Base-by-base conservation (phyloP, 2,329 filamentous ascomycete species). In the Fusarium nodosum region DNA sequence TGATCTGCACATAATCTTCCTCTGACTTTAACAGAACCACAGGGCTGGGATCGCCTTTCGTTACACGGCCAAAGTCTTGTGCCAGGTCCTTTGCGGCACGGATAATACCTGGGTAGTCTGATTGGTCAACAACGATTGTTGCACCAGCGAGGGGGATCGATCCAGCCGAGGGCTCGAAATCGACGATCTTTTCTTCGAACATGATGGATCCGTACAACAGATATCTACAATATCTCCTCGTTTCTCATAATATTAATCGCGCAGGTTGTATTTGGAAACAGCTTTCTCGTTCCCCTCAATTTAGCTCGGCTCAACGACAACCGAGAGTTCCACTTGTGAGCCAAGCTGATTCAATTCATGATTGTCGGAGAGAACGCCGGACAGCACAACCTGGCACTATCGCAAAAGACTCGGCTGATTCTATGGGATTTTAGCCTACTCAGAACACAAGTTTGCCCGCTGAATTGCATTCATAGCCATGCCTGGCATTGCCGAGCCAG, bases 21-120 rank as follows among this genome's bases (percentile, higher is more conserved):
- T 33, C 13, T 4, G 45, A 46, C 0, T 11, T 12, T 13, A 58
- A 2, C 7, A 47, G 3, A 5, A 60, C 1, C 9, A 71, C 2
- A 0, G 55, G 52, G 20, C 15, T 64, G 1, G 33, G 9, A 8
- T 31, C 44, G 0, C 36, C 26, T 9, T 57, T 64, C 1, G 67
- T 71, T 9, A 68, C 55, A 3, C 55, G 52, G 4, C 50, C 36
- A 44, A 70, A 70, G 18, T 70, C 67, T 7, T 55, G 16, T 2
- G 67, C 39, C 38, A 70, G n/a, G 36, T 71, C 64, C 15, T 4
- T 26, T 41, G 63, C 58, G 20, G 67, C 67, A 13, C 64, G 64
- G 38, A 68, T 36, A 6, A 71, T 44, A 0, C 67, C 67, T 13
- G 47, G 38, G 16, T 52, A 33, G 18, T 71, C 67, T 42, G 52